Conservation (phyloP, 768 basidiomycete genomes). For the Boletus coccyginus region DNA sequence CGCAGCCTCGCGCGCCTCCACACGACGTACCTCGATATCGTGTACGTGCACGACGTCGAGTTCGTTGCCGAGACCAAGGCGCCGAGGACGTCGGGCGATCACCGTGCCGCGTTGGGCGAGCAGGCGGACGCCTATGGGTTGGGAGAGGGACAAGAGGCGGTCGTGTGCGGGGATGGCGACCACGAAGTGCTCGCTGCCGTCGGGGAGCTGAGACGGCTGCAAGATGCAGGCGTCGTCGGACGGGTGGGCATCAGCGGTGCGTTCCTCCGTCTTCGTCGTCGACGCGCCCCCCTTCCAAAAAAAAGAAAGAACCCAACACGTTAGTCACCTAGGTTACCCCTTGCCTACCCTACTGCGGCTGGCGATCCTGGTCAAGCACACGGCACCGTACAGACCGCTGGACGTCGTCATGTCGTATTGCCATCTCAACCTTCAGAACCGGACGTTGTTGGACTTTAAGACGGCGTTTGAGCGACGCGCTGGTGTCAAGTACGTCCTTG, state of each 20-base stretch:
- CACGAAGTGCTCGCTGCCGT: slow-evolving; percentile 66
- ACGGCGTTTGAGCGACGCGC: slow-evolving; percentile 60
- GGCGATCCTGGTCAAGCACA: slow-evolving; percentile 68
- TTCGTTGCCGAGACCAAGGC: slow-evolving; percentile 57
- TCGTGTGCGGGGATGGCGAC: slow-evolving; percentile 67
- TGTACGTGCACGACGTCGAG: slow-evolving; percentile 86
- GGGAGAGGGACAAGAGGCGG: slow-evolving; percentile 51
- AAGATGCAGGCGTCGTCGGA: slow-evolving; percentile 69
- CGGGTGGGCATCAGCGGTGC: slow-evolving; percentile 79
- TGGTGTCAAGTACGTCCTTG: slow-evolving; percentile 61
- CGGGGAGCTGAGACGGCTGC: slow-evolving; percentile 59
- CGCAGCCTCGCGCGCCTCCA: slow-evolving; percentile 67
- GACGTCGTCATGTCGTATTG: slow-evolving; percentile 82
- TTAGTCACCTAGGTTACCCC: slow-evolving; percentile 57
- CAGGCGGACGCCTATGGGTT: slow-evolving; percentile 68
- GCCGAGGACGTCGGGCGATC: slow-evolving; percentile 53
- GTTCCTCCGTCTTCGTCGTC: slow-evolving; percentile 1
- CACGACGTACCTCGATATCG: slow-evolving; percentile 75
- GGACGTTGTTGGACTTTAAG: slow-evolving; percentile 53
- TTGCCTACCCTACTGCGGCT: slow-evolving; percentile 83
- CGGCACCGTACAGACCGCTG: slow-evolving; percentile 63
- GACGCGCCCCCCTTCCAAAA: background rate
- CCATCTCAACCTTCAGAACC: slow-evolving; percentile 75
- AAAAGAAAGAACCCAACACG: too few relatives aligned
- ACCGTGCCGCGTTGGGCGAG: slow-evolving; percentile 48